Percentiles rank a stretch among this genome's conserved stretches.
These are phyloP conservation scores for Lepidium aucheri DNA, from an alignment of 345 rosid genomes.

Conservation along the genomic window DNA sequence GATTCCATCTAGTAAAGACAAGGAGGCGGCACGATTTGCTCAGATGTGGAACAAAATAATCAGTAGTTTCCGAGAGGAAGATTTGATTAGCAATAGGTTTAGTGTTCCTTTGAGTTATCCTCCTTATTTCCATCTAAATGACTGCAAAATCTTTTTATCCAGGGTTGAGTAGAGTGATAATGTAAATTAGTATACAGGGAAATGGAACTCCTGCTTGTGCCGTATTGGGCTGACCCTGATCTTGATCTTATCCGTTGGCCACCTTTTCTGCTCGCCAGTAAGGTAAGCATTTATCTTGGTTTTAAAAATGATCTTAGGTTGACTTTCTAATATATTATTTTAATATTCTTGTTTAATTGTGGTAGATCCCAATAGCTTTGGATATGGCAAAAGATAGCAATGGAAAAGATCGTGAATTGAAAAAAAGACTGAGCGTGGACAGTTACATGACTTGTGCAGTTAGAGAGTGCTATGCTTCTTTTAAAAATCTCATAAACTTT, in stretches of 20 bases:
- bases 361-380: constrained; percentile 54
- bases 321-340: neutral
- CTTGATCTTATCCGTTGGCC: constrained; percentile 48
- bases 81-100: constrained; percentile 44
- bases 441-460: constrained; percentile 48
- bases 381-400: constrained; percentile 60
- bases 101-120: neutral
- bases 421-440: constrained; percentile 41
- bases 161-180: neutral
- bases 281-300: constrained; percentile 29
- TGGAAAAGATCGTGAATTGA: constrained; percentile 41
- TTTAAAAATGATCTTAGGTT: neutral
- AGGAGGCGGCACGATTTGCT: constrained; percentile 43
- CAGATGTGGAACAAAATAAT: constrained; percentile 56
- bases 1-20: constrained; percentile 32
- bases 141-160: neutral
- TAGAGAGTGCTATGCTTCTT: constrained; percentile 47
- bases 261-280: constrained; percentile 54
- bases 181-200: constrained; percentile 29
- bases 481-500: constrained; percentile 36
- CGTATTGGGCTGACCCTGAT: constrained; percentile 46
- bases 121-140: neutral
- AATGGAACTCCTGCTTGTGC: constrained; percentile 44
- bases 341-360: neutral
- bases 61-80: constrained; percentile 53